Base-by-base conservation (phyloP, 805 yeast species). In the Nakazawaea anatomiae region DNA sequence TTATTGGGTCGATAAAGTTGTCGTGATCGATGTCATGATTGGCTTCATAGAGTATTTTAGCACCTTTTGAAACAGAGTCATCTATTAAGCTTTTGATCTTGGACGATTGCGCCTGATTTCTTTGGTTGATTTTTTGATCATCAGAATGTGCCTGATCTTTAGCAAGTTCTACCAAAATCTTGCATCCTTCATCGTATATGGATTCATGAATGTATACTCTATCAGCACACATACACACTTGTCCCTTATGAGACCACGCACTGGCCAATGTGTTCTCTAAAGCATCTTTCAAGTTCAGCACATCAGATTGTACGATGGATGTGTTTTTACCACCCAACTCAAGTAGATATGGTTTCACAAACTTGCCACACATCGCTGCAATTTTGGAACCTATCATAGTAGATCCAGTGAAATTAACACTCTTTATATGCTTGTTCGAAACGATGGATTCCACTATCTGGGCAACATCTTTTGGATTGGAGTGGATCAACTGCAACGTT, bases 291-390 rank as follows among this genome's bases (percentile, higher is more conserved):
- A 75, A 51, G 52, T 71, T 67, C 0, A 67, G 68, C 11, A 52
- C 58, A 48, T 69, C 74, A 5, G 58, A 44, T 12, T 59, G 62
- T 3, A 75, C 59, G 9, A 74, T 58, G 1, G 68, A 47, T 38
- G 60, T 60, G 54, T 74, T 74, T 54, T 75, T 75, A 6, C 79
- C 79, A 1, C 79, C 79, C 39, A 74, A 58, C 50, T 75, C 80
- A 41, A 76, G 55, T 11, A 74, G 55, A 30, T 62, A 60, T 1
- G 80, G 79, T 52, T 73, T 74, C 28, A 71, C 55, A 54, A 66
- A 48, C 39, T 56, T 55, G 5, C 72, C 76, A 1, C 77, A 75
- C 12, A 55, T 44, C n/a, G 54, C 31, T 4, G 76, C 75, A 28
- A 75, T 64, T 9, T 56, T 51, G 4, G 61, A 50, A 1, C 80